Evolutionary conservation across 306 rosid species (phyloP).

Genomic region (Bauhinia variegata): DNA sequence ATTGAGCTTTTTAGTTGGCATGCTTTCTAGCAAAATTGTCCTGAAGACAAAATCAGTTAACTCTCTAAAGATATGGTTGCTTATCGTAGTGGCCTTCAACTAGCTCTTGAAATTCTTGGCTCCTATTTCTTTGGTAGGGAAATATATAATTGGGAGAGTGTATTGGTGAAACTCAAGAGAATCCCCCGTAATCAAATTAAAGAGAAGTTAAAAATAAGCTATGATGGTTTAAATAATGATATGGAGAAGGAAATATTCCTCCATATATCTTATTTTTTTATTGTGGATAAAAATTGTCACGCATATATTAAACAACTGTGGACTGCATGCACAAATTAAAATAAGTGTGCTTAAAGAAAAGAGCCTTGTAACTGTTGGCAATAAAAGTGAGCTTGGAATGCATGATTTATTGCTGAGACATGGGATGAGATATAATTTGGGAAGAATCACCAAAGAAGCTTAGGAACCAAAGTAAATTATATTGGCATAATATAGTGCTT

Average conservation of each 20-base stretch:
- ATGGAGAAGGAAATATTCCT: slow-evolving; percentile 18
- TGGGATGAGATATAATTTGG: slow-evolving; percentile 30
- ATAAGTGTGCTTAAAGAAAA: slow-evolving; percentile 6
- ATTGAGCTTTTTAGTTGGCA: slow-evolving; percentile 34
- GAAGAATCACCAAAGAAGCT: neutral
- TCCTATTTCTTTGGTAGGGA: slow-evolving; percentile 24
- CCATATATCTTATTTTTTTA: slow-evolving; percentile 32
- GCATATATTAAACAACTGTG: slow-evolving; percentile 14
- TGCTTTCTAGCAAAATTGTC: neutral
- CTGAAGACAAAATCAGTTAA: neutral
- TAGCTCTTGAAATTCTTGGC: slow-evolving; percentile 38
- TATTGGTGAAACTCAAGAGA: slow-evolving; percentile 21
- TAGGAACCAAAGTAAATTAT: neutral
- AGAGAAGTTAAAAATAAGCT: slow-evolving; percentile 30
- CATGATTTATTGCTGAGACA: slow-evolving; percentile 41
- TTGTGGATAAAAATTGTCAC: slow-evolving; percentile 5
- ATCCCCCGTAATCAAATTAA: slow-evolving; percentile 14
- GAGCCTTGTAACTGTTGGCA: slow-evolving; percentile 15
- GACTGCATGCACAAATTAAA: slow-evolving; percentile 5
- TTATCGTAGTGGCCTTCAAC: slow-evolving; percentile 26
- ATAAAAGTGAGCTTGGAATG: slow-evolving; percentile 7
- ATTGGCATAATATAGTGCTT: neutral
- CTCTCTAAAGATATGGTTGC: neutral
- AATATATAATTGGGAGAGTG: slow-evolving; percentile 1
- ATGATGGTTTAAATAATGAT: slow-evolving; percentile 8